Base-by-base conservation (phyloP, 257 asterid genomes). In the Striga asiatica region DNA sequence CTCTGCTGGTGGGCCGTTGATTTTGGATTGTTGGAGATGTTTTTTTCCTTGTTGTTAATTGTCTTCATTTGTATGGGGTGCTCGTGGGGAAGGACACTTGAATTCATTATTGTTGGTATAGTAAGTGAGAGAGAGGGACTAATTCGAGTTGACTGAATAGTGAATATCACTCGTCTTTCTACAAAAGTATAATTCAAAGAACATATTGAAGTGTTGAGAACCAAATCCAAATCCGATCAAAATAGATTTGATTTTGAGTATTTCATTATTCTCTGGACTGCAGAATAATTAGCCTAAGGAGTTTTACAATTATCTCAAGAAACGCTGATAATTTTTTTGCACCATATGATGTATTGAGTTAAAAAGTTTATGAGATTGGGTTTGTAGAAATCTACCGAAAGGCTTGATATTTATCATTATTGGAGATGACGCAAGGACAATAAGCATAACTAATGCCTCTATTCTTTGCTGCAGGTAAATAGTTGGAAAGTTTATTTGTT, bases 391-490 rank as follows among this genome's bases (percentile, higher is more conserved):
- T 50, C 53, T 42, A 60, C 22, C 49, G 27, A 31, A 35, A n/a
- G 34, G 71, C 63, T 16, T 32, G 29, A 6, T 17, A 38, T 43
- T 31, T 56, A 42, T 56, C 19, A 20, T 64, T 56, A 50, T 56
- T 60, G 57, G 45, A 29, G 29, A 45, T 39, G 67, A 21, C 6
- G 19, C 25, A 39, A 61, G 60, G 48, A 19, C 56, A 23, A 19
- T 21, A 10, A 21, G 46, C 16, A 9, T 65, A 58, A 61, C 47
- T 17, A 54, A 14, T 42, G 46, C 59, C 43, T 35, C 19, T 47
- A 14, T 49, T 37, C 50, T 52, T 65, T 65, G 54, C 31, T 60
- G 62, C 78, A 74, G 81, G 66, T 62, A 18, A 54, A 18, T 66
- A 45, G 39, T 53, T 24, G 28, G 57, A 68, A 55, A 50, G 39